Evolutionary conservation across 345 rosid genomes (phyloP).

Genomic region (Camelina sativa): DNA sequence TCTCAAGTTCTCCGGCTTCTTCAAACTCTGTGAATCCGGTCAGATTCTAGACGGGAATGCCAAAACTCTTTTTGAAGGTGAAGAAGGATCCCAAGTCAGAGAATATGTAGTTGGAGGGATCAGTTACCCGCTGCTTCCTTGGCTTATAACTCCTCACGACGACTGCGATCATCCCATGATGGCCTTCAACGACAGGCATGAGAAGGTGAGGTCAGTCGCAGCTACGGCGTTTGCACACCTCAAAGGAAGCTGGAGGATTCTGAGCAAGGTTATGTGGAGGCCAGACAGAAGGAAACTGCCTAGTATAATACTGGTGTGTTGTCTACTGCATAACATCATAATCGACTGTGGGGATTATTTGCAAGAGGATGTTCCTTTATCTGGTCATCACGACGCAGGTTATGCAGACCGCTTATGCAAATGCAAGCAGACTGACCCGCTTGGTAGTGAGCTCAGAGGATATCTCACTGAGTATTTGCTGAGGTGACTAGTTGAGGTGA

Average conservation of each 20-base stretch:
- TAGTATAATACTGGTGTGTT: constrained; percentile 83
- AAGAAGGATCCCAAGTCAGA: constrained; percentile 53
- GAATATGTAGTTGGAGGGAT: constrained; percentile 85
- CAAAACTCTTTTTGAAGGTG: constrained; percentile 47
- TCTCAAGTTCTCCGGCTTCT: constrained; percentile 80
- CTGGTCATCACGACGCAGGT: constrained; percentile 74
- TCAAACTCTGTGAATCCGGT: constrained; percentile 65
- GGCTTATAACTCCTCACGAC: constrained; percentile 85
- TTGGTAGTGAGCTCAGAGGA: constrained; percentile 60
- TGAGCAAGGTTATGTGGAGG: constrained; percentile 95
- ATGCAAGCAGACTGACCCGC: constrained; percentile 67
- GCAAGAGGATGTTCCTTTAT: constrained; percentile 68
- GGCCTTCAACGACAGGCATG: constrained; percentile 59
- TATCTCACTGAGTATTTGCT: constrained; percentile 60
- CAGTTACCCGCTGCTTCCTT: constrained; percentile 81
- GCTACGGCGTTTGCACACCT: constrained; percentile 73
- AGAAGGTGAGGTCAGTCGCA: constrained; percentile 70
- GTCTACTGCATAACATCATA: constrained; percentile 83
- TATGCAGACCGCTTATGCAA: constrained; percentile 66
- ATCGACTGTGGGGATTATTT: constrained; percentile 76
- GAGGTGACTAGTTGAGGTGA: constrained; percentile 30
- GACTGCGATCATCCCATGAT: constrained; percentile 46
- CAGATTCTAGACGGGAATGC: constrained; percentile 64
- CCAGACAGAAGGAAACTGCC: constrained; percentile 92
- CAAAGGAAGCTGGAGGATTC: constrained; percentile 95